phyloP scores from a whole-genome alignment of 1,139 yeast species.

The Saccharomycopsis hybrid region DNA sequence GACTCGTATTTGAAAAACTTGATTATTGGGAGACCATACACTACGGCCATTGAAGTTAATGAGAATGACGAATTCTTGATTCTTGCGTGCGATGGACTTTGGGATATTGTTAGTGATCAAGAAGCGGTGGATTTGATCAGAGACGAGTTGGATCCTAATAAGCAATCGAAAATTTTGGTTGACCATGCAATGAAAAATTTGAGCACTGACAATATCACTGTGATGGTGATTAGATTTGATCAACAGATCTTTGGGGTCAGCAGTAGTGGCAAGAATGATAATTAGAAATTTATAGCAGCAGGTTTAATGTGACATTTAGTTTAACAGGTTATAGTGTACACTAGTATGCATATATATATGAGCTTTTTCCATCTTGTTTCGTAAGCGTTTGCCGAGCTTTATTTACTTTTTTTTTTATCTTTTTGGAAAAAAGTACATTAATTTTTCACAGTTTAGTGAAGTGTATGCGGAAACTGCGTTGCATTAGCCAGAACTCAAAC shows the following conservation, averaged over 20 bases:
- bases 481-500: no score
- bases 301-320: no score
- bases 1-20: constrained; percentile 86
- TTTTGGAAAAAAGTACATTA: no score
- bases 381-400: no score
- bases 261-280: no score
- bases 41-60: constrained; percentile 76
- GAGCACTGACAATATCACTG: constrained; percentile 89
- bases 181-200: constrained; percentile 71
- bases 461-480: no score
- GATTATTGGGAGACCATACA: constrained; percentile 87
- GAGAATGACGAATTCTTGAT: constrained; percentile 67
- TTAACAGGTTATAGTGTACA: no score
- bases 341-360: no score
- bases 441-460: no score
- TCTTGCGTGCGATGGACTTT: constrained; percentile 89
- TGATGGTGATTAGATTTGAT: constrained; percentile 73
- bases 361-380: no score
- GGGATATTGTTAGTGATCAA: constrained; percentile 87
- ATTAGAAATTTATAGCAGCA: no score
- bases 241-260: constrained; percentile 33
- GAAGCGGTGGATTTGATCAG: constrained; percentile 70
- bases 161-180: constrained; percentile 65
- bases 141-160: constrained; percentile 49
- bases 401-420: no score